Percentiles rank a stretch among this genome's conserved stretches.
These are phyloP conservation scores for Solidago caesia DNA, from an alignment of 129 eudicot species.

Conservation along the genomic window DNA sequence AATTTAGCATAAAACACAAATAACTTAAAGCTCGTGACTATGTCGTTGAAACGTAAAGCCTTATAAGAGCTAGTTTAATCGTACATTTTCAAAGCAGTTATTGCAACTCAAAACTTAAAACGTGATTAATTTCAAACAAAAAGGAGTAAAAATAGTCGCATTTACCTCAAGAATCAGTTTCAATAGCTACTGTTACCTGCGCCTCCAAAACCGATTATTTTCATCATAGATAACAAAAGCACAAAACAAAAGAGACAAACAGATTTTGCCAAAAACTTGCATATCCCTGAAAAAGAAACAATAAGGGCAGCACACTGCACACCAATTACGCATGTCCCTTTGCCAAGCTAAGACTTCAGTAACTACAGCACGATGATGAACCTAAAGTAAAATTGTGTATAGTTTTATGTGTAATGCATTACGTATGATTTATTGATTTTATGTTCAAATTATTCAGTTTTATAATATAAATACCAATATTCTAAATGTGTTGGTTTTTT, in stretches of 20 bases:
- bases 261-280: neutral
- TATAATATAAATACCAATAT: neutral
- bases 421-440: no score
- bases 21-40: neutral
- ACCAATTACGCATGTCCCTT: neutral
- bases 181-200: neutral
- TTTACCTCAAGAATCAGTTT: neutral
- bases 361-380: conserved; percentile 1
- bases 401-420: neutral
- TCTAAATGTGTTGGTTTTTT: neutral
- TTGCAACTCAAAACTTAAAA: neutral
- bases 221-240: neutral
- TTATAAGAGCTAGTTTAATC: no score
- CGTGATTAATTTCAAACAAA: neutral
- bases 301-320: neutral
- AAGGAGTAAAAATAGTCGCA: neutral
- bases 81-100: neutral
- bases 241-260: neutral
- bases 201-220: neutral
- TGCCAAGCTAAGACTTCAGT: neutral
- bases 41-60: no score
- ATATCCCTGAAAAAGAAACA: neutral
- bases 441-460: neutral
- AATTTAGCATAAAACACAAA: neutral
- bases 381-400: neutral